phyloP scores from a whole-genome alignment of 192 early-diverging fungal species.

The Backusella macrospora region DNA sequence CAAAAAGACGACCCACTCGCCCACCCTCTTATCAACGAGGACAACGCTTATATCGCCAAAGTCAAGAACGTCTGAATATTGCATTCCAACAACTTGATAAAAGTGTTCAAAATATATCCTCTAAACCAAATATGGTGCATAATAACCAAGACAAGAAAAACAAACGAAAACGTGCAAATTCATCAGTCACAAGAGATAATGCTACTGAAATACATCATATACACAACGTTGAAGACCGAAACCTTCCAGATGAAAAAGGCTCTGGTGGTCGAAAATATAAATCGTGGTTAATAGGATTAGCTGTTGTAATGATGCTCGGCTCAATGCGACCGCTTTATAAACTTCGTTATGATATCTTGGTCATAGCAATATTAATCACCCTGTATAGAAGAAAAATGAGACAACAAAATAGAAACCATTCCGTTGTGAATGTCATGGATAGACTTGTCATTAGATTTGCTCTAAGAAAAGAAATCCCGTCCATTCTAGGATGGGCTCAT shows the following conservation, averaged over 20 bases:
- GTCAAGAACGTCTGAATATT: background rate
- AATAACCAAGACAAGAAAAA: constrained; percentile 4
- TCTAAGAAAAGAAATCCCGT: constrained; percentile 10
- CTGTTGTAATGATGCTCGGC: background rate
- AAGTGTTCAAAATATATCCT: background rate
- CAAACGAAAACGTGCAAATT: background rate
- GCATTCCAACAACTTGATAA: constrained; percentile 16
- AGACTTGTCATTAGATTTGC: constrained; percentile 4
- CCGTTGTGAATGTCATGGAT: constrained; percentile 13
- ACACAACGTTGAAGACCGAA: background rate
- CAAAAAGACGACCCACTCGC: background rate
- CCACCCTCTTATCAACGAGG: background rate
- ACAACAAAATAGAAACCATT: background rate
- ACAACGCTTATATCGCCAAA: constrained; percentile 1
- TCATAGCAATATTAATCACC: background rate
- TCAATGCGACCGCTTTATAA: background rate
- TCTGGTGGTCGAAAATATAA: background rate
- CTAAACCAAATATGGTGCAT: background rate
- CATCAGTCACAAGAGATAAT: background rate
- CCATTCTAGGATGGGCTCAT: constrained; percentile 3
- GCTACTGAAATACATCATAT: background rate
- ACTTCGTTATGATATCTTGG: background rate
- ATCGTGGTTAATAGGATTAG: background rate
- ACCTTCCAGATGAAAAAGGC: background rate
- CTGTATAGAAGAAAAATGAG: background rate